These are phyloP conservation scores for Uncinocarpus reesii DNA, from an alignment of 2,329 filamentous ascomycete species.

Conservation along the genomic window DNA sequence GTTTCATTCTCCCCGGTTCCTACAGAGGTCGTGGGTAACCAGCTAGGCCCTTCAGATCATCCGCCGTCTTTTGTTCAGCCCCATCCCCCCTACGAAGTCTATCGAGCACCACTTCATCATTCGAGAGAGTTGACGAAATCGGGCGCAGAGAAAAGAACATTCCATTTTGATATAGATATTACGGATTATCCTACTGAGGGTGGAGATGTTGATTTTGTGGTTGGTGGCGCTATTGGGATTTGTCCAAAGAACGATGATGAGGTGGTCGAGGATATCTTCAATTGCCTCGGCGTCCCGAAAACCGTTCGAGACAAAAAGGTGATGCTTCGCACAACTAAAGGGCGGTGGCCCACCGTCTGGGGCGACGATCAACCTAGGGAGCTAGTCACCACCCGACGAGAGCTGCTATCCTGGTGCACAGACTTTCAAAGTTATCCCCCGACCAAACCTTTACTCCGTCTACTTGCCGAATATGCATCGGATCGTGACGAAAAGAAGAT, in stretches of 20 bases:
- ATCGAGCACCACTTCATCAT: slow-evolving; percentile 74
- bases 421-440: slow-evolving; percentile 90
- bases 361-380: slow-evolving; percentile 77
- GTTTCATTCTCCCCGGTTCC: slow-evolving; percentile 49
- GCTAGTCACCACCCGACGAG: slow-evolving; percentile 78
- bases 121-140: slow-evolving; percentile 75
- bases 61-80: slow-evolving; percentile 87
- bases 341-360: slow-evolving; percentile 97
- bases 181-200: slow-evolving; percentile 82
- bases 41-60: slow-evolving; percentile 42
- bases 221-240: slow-evolving; percentile 89
- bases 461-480: slow-evolving; percentile 74
- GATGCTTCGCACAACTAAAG: slow-evolving; percentile 63
- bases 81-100: slow-evolving; percentile 86
- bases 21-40: slow-evolving; percentile 26
- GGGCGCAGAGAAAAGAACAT: slow-evolving; percentile 91
- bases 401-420: slow-evolving; percentile 89
- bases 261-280: slow-evolving; percentile 72
- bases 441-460: slow-evolving; percentile 72
- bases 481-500: slow-evolving; percentile 81
- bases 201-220: slow-evolving; percentile 80
- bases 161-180: slow-evolving; percentile 93
- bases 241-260: slow-evolving; percentile 72
- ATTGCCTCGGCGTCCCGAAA: slow-evolving; percentile 68
- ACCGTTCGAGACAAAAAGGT: slow-evolving; percentile 77